Evolutionary conservation across 164 flowering plant species (phyloP), one percentile per base, ranked within the genome.

Genomic region (Piper longum): DNA sequence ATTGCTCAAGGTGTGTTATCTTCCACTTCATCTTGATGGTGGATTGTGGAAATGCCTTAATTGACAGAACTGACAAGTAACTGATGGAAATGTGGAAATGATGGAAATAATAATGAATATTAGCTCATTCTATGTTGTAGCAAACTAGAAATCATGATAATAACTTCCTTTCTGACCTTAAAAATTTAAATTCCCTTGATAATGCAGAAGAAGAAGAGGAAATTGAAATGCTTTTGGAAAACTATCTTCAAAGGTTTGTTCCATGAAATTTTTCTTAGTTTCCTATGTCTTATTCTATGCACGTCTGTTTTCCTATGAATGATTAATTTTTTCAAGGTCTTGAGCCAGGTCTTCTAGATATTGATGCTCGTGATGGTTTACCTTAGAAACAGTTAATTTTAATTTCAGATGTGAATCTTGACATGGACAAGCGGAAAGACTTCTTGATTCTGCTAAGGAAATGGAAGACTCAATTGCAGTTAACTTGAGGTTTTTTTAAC

Each of bases 381-480:
- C 45, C 41, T 59, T 60, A 36, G 56, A 9, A 48, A 9, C 11
- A 48, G 14, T 48, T 3, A 48, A 48, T 9, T 11, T 14, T 48
- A 48, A 48, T 48, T 48, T 2, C 83, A 93, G 99, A 80, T 89
- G 95, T 74, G 99, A 93, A 79, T 93, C 97, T 73, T 87, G 96
- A 73, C 97, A 93, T 75, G 96, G 95, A 71, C 99, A 93, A 72
- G 88, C 99, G 61, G 99, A 93, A 80, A 84, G 89, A 59, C 97
- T 93, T 74, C 95, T 93, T 67, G 97, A 93, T 79, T 93, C 96
- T 69, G 97, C 99, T 42, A 93, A 68, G 69, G 99, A 93, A 85
- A 93, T 90, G 97, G 99, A 93, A 79, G 99, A 93, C 70, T 93
- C 99, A 4, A 90, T 93, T 64, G 90, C 97, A 63, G 99, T 93